phyloP scores from a whole-genome alignment of 1,284 basidiomycete genomes.

The Cutaneotrichosporon curvatum region DNA sequence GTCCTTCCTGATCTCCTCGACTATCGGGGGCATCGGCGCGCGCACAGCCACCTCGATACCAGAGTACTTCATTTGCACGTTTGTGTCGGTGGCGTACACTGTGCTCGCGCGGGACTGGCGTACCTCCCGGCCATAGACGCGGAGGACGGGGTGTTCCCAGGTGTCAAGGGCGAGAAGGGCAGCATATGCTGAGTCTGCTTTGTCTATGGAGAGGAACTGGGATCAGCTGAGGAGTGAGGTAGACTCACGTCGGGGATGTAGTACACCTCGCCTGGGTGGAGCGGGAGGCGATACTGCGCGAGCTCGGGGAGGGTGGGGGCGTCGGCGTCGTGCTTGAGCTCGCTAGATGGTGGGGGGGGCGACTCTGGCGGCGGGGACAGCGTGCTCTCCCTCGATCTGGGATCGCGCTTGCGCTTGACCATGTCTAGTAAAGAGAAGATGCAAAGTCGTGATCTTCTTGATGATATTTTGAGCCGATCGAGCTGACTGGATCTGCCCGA shows the following conservation, averaged over 20 bases:
- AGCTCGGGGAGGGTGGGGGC: neutral
- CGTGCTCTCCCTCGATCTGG: too few relatives aligned
- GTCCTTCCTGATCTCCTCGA: constrained; percentile 43
- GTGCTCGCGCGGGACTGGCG: constrained; percentile 50
- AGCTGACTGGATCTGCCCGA: too few relatives aligned
- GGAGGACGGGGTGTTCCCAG: constrained; percentile 51
- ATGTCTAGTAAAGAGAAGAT: too few relatives aligned
- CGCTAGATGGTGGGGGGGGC: too few relatives aligned
- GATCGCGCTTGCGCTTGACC: too few relatives aligned
- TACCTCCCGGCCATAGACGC: constrained; percentile 51
- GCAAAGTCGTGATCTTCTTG: too few relatives aligned
- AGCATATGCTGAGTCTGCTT: constrained; percentile 46
- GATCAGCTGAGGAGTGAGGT: neutral
- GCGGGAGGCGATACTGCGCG: neutral
- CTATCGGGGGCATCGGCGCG: constrained; percentile 45
- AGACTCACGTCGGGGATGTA: constrained; percentile 41
- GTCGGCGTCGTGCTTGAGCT: too few relatives aligned
- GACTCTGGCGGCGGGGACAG: too few relatives aligned
- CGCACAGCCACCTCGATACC: constrained; percentile 47
- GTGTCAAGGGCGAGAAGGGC: constrained; percentile 44
- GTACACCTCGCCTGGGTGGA: constrained; percentile 37
- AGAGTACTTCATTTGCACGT: constrained; percentile 46
- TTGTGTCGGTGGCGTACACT: constrained; percentile 46
- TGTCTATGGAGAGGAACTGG: constrained; percentile 41
- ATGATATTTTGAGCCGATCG: too few relatives aligned